A percentile compares a stretch with the other conserved stretches of the same genome.
These are phyloP conservation scores for Monosporascus sp. DNA, from an alignment of 2,329 filamentous ascomycete species.

Conservation along the genomic window DNA sequence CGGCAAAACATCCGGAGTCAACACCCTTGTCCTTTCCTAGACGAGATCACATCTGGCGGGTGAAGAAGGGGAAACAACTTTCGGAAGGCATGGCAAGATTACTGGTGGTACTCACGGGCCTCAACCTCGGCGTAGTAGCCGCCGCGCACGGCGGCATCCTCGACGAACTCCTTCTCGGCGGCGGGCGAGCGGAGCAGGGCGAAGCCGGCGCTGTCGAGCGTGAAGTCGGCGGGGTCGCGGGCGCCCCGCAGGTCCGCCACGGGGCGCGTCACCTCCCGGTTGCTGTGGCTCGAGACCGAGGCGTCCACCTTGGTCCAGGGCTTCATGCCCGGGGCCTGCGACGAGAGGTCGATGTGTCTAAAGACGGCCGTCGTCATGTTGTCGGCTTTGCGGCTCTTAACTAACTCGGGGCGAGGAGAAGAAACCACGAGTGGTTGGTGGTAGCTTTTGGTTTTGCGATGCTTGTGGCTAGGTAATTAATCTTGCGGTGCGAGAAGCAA, in stretches of 20 bases:
- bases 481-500: too few relatives aligned
- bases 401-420: neutral
- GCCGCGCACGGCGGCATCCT: constrained; percentile 48
- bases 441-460: neutral
- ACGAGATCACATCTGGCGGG: too few relatives aligned
- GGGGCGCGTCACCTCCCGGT: constrained; percentile 35
- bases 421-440: neutral
- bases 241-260: constrained; percentile 51
- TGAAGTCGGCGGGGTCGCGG: constrained; percentile 40
- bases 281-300: constrained; percentile 48
- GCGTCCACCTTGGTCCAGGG: constrained; percentile 63
- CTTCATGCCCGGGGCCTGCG: constrained; percentile 39
- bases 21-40: too few relatives aligned
- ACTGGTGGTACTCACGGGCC: constrained; percentile 40
- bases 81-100: too few relatives aligned
- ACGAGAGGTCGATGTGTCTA: constrained; percentile 54
- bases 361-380: constrained; percentile 55
- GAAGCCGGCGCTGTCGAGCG: constrained; percentile 55
- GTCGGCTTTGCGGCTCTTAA: constrained; percentile 1
- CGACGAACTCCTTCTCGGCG: constrained; percentile 47
- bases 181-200: constrained; percentile 48
- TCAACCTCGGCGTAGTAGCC: constrained; percentile 61
- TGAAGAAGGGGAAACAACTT: too few relatives aligned
- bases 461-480: neutral
- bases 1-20: too few relatives aligned